Conservation (phyloP, 345 rosid genomes). For the Rhizophora apiculata region DNA sequence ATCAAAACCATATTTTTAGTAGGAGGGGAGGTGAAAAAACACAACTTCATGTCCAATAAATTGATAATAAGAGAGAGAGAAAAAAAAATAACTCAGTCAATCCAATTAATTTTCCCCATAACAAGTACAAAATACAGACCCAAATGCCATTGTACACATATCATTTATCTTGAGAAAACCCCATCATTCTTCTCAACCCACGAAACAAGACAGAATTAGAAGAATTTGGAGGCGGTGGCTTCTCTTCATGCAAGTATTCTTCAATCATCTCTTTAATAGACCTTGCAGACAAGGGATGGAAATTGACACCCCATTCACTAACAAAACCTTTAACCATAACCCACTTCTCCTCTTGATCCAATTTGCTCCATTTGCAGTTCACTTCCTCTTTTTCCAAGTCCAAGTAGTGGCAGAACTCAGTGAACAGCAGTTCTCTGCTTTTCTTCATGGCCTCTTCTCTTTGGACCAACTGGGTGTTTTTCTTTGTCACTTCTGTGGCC, state of each 20-base stretch:
- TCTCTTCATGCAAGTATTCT: slow-evolving; percentile 47
- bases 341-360: slow-evolving; percentile 58
- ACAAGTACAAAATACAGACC: not conserved
- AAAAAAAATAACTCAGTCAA: slow-evolving; percentile 14
- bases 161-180: slow-evolving; percentile 37
- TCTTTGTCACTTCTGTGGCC: slow-evolving; percentile 52
- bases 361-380: slow-evolving; percentile 50
- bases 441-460: slow-evolving; percentile 72
- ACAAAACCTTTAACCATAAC: slow-evolving; percentile 53
- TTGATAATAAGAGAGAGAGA: no score
- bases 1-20: no score
- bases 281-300: slow-evolving; percentile 67
- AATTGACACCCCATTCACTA: slow-evolving; percentile 52
- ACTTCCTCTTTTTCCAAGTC: slow-evolving; percentile 44
- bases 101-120: slow-evolving; percentile 7
- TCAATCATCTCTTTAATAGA: slow-evolving; percentile 69
- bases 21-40: no score
- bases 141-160: not conserved
- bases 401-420: slow-evolving; percentile 53
- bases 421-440: slow-evolving; percentile 61
- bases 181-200: slow-evolving; percentile 60
- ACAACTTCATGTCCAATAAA: no score
- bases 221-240: slow-evolving; percentile 9
- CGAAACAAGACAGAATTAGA: slow-evolving; percentile 20
- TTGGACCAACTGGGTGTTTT: slow-evolving; percentile 43